These are phyloP conservation scores for Parascedosporium putredinis DNA, from an alignment of 2,329 filamentous ascomycete species.

Conservation along the genomic window DNA sequence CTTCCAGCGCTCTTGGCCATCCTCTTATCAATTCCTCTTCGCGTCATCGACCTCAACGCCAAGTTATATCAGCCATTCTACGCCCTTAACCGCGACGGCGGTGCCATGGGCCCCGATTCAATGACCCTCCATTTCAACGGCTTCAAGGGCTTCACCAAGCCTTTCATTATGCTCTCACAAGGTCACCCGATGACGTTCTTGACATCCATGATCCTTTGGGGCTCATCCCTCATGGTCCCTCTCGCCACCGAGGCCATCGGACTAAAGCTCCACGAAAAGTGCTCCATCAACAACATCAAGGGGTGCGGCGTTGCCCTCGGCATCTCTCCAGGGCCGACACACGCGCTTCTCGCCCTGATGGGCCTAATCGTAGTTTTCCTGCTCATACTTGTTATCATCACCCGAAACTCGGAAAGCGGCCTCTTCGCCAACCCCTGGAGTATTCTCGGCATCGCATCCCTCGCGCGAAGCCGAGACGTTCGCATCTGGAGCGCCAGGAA, in stretches of 20 bases:
- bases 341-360: slow-evolving; percentile 22
- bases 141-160: slow-evolving; percentile 22
- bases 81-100: slow-evolving; percentile 24
- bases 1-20: slow-evolving; percentile 30
- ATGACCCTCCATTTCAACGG: slow-evolving; percentile 31
- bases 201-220: slow-evolving; percentile 24
- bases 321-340: slow-evolving; percentile 20
- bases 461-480: slow-evolving; percentile 21
- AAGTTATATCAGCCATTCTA: slow-evolving; percentile 34
- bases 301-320: slow-evolving; percentile 25
- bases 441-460: slow-evolving; percentile 23
- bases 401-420: slow-evolving; percentile 26
- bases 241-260: slow-evolving; percentile 29
- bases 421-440: slow-evolving; percentile 30
- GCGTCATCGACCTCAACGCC: slow-evolving; percentile 28
- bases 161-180: slow-evolving; percentile 22
- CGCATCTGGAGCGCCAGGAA: slow-evolving; percentile 14
- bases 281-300: slow-evolving; percentile 17
- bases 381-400: slow-evolving; percentile 16
- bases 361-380: slow-evolving; percentile 21
- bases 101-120: slow-evolving; percentile 28
- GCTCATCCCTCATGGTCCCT: slow-evolving; percentile 25
- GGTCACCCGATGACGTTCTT: slow-evolving; percentile 26
- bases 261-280: slow-evolving; percentile 26
- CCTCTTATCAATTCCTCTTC: slow-evolving; percentile 26